Conservation (phyloP, 306 rosid species). For the Prunus persica region Prunus_persica_NCBIv2 NC_034014.1:6473501-6474000, state of each 20-base stretch:
- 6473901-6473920: neutral
- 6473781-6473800: no score
- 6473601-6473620: neutral
- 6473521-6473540: neutral
- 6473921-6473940: neutral
- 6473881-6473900: neutral
- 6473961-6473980: neutral
- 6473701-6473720: no score
- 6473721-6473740: no score
- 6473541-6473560: neutral
- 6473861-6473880: no score
- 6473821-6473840: no score
- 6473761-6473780: no score
- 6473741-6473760: no score
- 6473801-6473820: no score
- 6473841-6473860: no score
- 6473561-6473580: slow-evolving; percentile 1
- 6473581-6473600: neutral
- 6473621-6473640: neutral
- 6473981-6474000: neutral
- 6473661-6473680: neutral
- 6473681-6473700: neutral
- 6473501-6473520: neutral
- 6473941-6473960: neutral
- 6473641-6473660: slow-evolving; percentile 13